A percentile compares a stretch with the other conserved stretches of the same genome.
These are phyloP conservation scores for Arabis hirsuta DNA, from an alignment of 345 rosid genomes.

Conservation along the genomic window DNA sequence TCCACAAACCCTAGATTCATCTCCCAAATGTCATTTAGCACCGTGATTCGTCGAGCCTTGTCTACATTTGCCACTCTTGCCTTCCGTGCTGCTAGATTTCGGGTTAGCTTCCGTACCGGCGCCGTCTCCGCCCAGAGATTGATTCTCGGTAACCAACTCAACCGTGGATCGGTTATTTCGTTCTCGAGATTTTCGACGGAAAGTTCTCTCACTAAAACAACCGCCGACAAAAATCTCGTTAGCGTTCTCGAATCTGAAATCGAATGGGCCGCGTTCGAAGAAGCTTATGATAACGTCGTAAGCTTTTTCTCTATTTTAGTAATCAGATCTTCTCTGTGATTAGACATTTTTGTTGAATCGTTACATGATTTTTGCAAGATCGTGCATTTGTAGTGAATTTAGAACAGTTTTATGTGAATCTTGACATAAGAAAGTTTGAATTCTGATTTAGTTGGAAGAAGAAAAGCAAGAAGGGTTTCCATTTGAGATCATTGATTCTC, in stretches of 20 bases:
- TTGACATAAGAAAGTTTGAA: neutral
- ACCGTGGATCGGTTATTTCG: constrained; percentile 12
- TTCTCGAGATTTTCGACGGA: constrained; percentile 44
- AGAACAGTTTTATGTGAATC: neutral
- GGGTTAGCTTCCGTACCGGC: constrained; percentile 39
- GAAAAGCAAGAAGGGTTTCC: constrained; percentile 54
- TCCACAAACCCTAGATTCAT: constrained; percentile 25
- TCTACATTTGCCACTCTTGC: constrained; percentile 47
- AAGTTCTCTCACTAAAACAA: constrained; percentile 31
- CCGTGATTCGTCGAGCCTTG: constrained; percentile 54
- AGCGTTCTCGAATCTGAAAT: constrained; percentile 56
- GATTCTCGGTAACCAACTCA: constrained; percentile 32
- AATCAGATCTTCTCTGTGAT: neutral
- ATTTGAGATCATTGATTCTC: constrained; percentile 56
- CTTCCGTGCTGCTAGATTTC: constrained; percentile 47
- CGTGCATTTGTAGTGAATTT: too few relatives aligned
- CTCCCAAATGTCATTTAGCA: constrained; percentile 43
- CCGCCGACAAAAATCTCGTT: constrained; percentile 51
- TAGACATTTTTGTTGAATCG: too few relatives aligned
- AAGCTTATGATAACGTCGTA: constrained; percentile 32
- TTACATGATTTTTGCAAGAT: too few relatives aligned
- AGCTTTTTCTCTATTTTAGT: neutral
- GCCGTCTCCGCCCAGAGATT: constrained; percentile 28
- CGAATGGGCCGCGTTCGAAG: constrained; percentile 52
- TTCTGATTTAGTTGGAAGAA: constrained; percentile 29